Conservation (phyloP, 306 rosid species). For the Cicer pinnatifidum region DNA sequence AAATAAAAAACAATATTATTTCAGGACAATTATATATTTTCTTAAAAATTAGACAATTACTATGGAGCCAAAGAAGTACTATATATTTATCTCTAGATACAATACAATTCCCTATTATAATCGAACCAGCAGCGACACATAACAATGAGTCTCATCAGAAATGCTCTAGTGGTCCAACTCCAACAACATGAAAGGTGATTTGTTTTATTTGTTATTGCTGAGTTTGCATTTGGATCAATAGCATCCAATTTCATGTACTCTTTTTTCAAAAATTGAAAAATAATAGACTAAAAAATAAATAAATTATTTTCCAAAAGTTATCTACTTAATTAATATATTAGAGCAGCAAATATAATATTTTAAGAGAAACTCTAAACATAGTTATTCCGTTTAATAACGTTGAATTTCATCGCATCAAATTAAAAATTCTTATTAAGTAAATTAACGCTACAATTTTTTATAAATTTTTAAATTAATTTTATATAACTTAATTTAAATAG, state of each 20-base stretch:
- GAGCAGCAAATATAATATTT: neutral
- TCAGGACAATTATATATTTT: no score
- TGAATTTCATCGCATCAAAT: no score
- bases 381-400: no score
- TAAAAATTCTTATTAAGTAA: no score
- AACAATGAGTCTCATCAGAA: slow-evolving; percentile 28
- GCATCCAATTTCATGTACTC: slow-evolving; percentile 23
- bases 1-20: no score
- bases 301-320: slow-evolving; percentile 31
- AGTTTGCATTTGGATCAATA: slow-evolving; percentile 37
- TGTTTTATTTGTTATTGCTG: neutral
- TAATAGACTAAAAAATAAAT: slow-evolving; percentile 23
- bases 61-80: no score
- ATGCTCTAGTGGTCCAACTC: slow-evolving; percentile 46
- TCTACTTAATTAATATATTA: slow-evolving; percentile 1
- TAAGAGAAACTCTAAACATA: no score
- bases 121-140: neutral
- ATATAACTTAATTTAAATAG: no score
- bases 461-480: no score
- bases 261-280: neutral
- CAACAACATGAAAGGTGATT: slow-evolving; percentile 28
- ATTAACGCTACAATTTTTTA: no score
- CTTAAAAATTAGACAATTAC: no score
- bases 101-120: neutral
- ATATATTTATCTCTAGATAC: no score